phyloP scores from a whole-genome alignment of 129 eudicot species.

The Artemisia tridentata region DNA sequence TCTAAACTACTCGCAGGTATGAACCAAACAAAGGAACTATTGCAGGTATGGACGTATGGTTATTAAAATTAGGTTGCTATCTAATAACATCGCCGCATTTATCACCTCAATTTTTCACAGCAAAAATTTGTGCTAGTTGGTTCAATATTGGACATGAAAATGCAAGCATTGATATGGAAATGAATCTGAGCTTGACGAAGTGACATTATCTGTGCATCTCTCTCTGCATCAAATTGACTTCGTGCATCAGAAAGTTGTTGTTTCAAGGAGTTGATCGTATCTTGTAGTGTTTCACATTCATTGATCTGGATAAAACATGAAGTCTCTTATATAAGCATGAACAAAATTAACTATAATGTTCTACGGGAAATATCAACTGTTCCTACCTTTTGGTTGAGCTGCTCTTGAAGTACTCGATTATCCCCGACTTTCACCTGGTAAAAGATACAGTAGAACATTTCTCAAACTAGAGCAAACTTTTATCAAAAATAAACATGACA shows the following conservation, averaged over 20 bases:
- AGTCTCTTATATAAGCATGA: background rate
- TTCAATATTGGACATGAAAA: background rate
- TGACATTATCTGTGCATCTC: slow-evolving; percentile 25
- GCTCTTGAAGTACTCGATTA: slow-evolving; percentile 87
- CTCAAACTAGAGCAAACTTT: slow-evolving; percentile 13
- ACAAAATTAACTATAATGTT: slow-evolving; percentile 3
- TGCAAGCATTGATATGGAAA: slow-evolving; percentile 5
- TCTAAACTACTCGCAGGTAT: no score
- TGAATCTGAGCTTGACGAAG: slow-evolving; percentile 69
- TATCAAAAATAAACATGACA: background rate
- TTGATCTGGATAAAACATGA: slow-evolving; percentile 44
- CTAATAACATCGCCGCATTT: no score
- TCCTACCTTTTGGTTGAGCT: slow-evolving; percentile 81
- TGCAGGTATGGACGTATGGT: no score
- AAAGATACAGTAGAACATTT: slow-evolving; percentile 8
- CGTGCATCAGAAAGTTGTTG: slow-evolving; percentile 62
- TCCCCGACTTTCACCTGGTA: slow-evolving; percentile 86
- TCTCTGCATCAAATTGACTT: slow-evolving; percentile 34
- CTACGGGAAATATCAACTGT: background rate
- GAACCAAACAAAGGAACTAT: no score
- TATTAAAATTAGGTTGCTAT: no score
- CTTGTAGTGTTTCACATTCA: slow-evolving; percentile 72
- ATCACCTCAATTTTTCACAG: background rate
- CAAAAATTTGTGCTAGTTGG: background rate
- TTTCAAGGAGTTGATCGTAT: slow-evolving; percentile 62